These are phyloP conservation scores for Circinella minor DNA, from an alignment of 371 early-diverging fungal species.

Conservation along the genomic window DNA sequence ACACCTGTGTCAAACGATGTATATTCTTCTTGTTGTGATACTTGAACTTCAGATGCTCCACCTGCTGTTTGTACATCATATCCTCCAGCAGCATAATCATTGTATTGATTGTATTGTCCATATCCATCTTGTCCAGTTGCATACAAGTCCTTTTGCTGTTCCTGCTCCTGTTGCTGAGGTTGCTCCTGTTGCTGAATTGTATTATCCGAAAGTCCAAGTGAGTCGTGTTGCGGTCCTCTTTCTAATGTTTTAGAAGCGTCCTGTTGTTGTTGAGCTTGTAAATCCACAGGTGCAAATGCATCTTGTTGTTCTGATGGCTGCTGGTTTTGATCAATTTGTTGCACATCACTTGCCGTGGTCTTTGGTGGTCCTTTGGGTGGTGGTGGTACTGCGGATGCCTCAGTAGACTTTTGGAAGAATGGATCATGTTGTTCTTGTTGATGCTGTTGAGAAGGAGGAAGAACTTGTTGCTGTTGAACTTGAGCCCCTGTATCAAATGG, in stretches of 20 bases:
- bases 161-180: constrained; percentile 9
- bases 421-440: neutral
- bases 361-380: too few species aligned
- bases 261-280: neutral
- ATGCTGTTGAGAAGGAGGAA: constrained; percentile 1
- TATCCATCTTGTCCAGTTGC: neutral
- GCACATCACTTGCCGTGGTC: too few species aligned
- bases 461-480: neutral
- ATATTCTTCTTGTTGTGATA: constrained; percentile 7
- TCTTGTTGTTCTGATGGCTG: neutral
- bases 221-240: neutral
- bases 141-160: constrained; percentile 1
- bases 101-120: constrained; percentile 2
- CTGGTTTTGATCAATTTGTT: neutral
- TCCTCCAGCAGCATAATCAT: neutral
- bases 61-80: neutral
- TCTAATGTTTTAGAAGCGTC: neutral
- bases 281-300: neutral
- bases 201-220: too few species aligned
- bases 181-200: neutral
- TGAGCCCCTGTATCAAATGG: constrained; percentile 1
- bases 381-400: too few species aligned
- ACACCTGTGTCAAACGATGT: constrained; percentile 1
- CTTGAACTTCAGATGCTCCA: constrained; percentile 1
- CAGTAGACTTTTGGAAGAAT: too few species aligned